Conservation (phyloP, 2,329 filamentous ascomycete species). For the Dendryphion nanum region DNA sequence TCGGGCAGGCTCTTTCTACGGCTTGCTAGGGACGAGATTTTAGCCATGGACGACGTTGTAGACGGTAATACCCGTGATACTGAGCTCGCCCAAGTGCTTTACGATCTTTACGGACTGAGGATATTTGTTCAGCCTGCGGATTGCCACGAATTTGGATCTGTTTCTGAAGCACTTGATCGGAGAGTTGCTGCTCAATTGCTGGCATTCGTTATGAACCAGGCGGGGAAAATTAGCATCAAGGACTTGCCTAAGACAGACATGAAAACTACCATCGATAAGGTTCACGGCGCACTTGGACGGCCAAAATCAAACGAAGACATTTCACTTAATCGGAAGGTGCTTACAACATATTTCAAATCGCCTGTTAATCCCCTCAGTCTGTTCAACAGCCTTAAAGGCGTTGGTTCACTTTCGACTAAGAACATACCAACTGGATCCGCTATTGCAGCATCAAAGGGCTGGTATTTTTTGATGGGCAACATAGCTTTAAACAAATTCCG, state of each 20-base stretch:
- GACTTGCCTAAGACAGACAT: constrained; percentile 90
- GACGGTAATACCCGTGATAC: constrained; percentile 67
- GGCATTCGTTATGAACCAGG: constrained; percentile 78
- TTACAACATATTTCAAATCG: constrained; percentile 76
- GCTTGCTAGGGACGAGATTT: constrained; percentile 81
- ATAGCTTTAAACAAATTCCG: constrained; percentile 85
- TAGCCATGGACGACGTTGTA: constrained; percentile 71
- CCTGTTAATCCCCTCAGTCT: constrained; percentile 79
- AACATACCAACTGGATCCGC: constrained; percentile 63
- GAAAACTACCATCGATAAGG: constrained; percentile 85
- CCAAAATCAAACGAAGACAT: constrained; percentile 77
- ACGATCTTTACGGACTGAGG: constrained; percentile 40
- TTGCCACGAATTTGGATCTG: constrained; percentile 68
- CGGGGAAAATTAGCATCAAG: constrained; percentile 81
- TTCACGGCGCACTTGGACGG: constrained; percentile 79
- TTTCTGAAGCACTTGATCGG: constrained; percentile 72
- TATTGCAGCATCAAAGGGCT: constrained; percentile 73
- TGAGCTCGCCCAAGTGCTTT: constrained; percentile 70
- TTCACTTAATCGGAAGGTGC: constrained; percentile 82
- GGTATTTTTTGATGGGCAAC: constrained; percentile 90
- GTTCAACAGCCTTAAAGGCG: constrained; percentile 76
- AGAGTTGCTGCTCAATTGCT: constrained; percentile 77
- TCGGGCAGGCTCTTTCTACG: constrained; percentile 87
- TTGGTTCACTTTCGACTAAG: constrained; percentile 51
- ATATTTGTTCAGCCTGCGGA: constrained; percentile 35